These are phyloP conservation scores for Rhynchosporium secalis DNA, from an alignment of 2,329 filamentous ascomycete genomes.

Conservation along the genomic window DNA sequence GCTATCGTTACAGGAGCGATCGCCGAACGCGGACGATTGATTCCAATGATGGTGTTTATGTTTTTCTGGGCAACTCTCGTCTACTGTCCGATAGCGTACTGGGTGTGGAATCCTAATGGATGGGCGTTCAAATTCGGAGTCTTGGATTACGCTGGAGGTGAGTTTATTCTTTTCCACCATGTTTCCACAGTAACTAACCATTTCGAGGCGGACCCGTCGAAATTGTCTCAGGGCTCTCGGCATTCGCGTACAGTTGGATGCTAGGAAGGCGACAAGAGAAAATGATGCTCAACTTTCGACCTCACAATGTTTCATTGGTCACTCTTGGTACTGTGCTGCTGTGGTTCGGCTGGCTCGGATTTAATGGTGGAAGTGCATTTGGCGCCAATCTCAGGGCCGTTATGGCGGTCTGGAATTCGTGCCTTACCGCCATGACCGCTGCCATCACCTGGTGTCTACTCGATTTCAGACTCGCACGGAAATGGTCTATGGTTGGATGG, in stretches of 20 bases:
- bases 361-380: conserved; percentile 94
- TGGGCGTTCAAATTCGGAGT: conserved; percentile 91
- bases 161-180: neutral
- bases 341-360: conserved; percentile 98
- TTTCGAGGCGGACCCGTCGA: conserved; percentile 81
- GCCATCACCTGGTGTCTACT: conserved; percentile 92
- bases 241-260: conserved; percentile 90
- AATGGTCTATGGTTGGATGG: conserved; percentile 61
- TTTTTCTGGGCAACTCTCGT: conserved; percentile 97
- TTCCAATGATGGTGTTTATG: conserved; percentile 91
- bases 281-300: conserved; percentile 99
- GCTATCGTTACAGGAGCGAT: conserved; percentile 89
- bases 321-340: conserved; percentile 92
- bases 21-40: conserved; percentile 86
- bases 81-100: conserved; percentile 94
- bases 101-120: conserved; percentile 92
- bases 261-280: conserved; percentile 94
- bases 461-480: conserved; percentile 73
- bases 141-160: conserved; percentile 80
- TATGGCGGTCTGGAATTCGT: conserved; percentile 98
- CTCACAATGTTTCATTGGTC: conserved; percentile 97
- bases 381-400: conserved; percentile 90
- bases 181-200: neutral
- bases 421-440: conserved; percentile 74
- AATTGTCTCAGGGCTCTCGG: conserved; percentile 88